Base-by-base conservation (phyloP, 371 early-diverging fungal species). In the Mortierella sp. region DNA sequence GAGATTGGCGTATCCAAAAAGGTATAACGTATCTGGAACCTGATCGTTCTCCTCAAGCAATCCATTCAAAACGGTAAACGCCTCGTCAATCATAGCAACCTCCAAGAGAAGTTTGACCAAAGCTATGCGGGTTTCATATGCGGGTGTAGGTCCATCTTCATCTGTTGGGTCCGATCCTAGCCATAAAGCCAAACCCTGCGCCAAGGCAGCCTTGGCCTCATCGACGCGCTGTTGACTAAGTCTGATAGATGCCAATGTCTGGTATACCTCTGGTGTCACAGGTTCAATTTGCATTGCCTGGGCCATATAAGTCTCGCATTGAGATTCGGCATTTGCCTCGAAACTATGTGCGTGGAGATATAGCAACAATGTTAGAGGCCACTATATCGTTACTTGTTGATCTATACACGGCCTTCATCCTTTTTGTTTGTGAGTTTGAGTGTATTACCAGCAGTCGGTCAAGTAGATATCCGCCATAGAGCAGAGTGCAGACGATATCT, bases 391-490 rank as follows among this genome's bases (percentile, higher is more conserved):
- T 16, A 45, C 16, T 45, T 1, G 1, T 45, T 45, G 45, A 45
- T 45, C 45, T 9, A 16, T 45, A 16, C 16, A 16, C 45, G 13
- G 43, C 6, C 10, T 43, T 43, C 15, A 11, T 43, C 43, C 15
- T 66, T 48, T 47, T 40, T 36, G 38, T 19, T 15, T 11, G 43
- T 11, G 15, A 1, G 9, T 9, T 43, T 11, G 13, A 1, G 15
- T 6, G 15, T 43, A 11, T 55, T 87, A 95, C 96, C 98, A 97
- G 83, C 95, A 95, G 77, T 98, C 99, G 0, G 99, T 97, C 84
- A 98, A 88, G 84, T 96, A 98, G 32, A 98, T 95, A 76, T 98
- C 99, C 4, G 96, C 91, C 94, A 98, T 95, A 63, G 97, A 94
- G 82, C 96, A 96, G 38, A 96, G 88, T 6, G 97, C 97, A 43